A percentile compares a stretch with the other conserved stretches of the same genome.
These are phyloP conservation scores for Pichia kudriavzevii DNA, from an alignment of 1,139 yeast species.

Conservation along the genomic window DNA sequence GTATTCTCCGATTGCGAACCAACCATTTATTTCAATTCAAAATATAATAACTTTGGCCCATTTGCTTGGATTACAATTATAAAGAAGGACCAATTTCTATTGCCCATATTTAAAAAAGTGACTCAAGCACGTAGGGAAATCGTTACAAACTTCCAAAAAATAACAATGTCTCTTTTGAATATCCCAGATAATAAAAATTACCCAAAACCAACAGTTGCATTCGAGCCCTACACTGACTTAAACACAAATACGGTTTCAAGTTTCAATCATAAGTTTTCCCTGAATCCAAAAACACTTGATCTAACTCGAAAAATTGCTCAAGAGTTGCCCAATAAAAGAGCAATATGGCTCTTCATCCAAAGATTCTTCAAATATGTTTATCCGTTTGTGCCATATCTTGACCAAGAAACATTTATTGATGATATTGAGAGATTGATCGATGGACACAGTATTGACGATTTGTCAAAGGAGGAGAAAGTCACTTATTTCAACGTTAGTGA, in stretches of 20 bases:
- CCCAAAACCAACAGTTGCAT: not conserved
- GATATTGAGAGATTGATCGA: constrained; percentile 23
- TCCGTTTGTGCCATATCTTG: constrained; percentile 41
- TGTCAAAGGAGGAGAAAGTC: constrained; percentile 14
- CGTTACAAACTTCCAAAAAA: constrained; percentile 18
- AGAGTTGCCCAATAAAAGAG: constrained; percentile 34
- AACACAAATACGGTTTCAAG: not conserved
- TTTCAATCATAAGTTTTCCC: not conserved
- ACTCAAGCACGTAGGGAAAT: constrained; percentile 23
- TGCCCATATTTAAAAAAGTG: constrained; percentile 25
- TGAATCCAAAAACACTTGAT: not conserved
- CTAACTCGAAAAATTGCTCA: not conserved
- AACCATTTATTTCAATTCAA: constrained; percentile 32
- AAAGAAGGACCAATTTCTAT: constrained; percentile 40
- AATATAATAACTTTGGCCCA: constrained; percentile 41
- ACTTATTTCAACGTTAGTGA: constrained; percentile 28
- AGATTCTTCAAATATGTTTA: constrained; percentile 40
- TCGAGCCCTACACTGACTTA: not conserved
- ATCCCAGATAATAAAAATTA: constrained; percentile 2
- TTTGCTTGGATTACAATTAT: constrained; percentile 41
- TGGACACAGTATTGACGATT: not conserved
- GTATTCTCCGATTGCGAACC: constrained; percentile 38
- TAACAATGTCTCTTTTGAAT: constrained; percentile 12
- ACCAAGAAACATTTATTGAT: constrained; percentile 32
- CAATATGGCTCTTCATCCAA: constrained; percentile 39